Conservation (phyloP, 2,329 filamentous ascomycete species). For the Cladosporium oxysporum region DNA sequence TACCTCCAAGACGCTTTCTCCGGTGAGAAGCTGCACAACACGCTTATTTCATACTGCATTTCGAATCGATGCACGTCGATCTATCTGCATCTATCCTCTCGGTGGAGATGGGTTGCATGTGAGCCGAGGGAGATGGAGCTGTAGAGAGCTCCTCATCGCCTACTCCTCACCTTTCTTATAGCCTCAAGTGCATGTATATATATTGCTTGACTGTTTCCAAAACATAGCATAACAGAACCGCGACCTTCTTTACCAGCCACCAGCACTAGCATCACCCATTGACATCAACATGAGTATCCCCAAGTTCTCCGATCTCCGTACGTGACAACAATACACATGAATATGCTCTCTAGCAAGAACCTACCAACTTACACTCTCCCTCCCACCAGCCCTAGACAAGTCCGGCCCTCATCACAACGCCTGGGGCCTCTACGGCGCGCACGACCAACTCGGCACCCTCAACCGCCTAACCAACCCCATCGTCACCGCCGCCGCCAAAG, state of each 20-base stretch:
- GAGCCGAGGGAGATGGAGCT: slow-evolving; percentile 7
- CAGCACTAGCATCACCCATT: neutral
- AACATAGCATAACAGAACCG: neutral
- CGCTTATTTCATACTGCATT: neutral
- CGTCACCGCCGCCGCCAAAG: slow-evolving; percentile 41
- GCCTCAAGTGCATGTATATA: neutral
- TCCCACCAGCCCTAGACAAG: slow-evolving; percentile 45
- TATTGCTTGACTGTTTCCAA: neutral
- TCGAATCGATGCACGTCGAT: neutral
- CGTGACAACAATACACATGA: neutral
- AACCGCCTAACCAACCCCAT: slow-evolving; percentile 59
- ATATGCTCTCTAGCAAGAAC: neutral
- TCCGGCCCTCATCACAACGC: slow-evolving; percentile 49
- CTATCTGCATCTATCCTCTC: slow-evolving; percentile 3
- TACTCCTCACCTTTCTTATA: neutral
- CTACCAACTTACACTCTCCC: slow-evolving; percentile 26
- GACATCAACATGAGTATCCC: slow-evolving; percentile 19
- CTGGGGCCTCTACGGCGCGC: slow-evolving; percentile 45
- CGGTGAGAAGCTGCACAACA: neutral
- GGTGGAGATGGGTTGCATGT: neutral
- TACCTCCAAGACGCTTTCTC: neutral
- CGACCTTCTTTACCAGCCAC: neutral
- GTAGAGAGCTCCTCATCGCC: slow-evolving; percentile 1
- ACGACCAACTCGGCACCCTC: slow-evolving; percentile 61
- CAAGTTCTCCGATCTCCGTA: slow-evolving; percentile 38